Base-by-base conservation (phyloP, 202 grass and related monocot species). In the Zizania palustris region DNA sequence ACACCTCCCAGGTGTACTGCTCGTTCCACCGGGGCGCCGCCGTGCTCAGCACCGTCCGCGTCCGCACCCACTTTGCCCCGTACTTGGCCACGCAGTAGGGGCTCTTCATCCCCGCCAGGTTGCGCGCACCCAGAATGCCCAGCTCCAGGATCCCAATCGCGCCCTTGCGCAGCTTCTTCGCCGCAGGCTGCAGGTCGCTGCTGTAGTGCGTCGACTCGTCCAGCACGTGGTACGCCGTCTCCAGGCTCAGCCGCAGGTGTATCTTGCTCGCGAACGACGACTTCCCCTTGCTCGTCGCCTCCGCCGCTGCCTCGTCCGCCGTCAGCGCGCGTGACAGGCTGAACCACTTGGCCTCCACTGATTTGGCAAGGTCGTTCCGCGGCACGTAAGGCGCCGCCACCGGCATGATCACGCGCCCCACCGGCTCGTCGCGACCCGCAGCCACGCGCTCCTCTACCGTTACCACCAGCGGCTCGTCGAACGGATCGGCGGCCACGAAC, bases 1-100 rank as follows among this genome's bases (percentile, higher is more conserved):
- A 88, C 74, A 97, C 94, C 82, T 97, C 94, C 91, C 94, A 97
- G 0, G 94, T 97, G 88, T 92, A 90, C 87, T 97, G 94, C 82
- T 97, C 94, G 69, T 97, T 92, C 94, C 94, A 97, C 18, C 12
- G 61, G 3, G 94, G 94, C 6, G 68, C 11, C 8, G 43, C 49
- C 0, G 91, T 88, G 76, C 20, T 10, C 51, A 97, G 84, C 45
- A 90, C 33, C 28, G 94, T 97, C 42, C 94, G 85, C 3, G 94
- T 93, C 38, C 91, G 87, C 6, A 90, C 89, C 94, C 94, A 97
- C 88, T 97, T 97, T 37, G 73, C 10, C 0, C 94, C 91, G 55
- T 97, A 97, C 84, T 92, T 93, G 22, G 94, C 91, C 0, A 97
- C 94, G 78, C 89, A 90, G 88, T 86, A 97, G 15, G 94, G 71